Percentiles rank a stretch among this genome's conserved stretches.
phyloP scores from a whole-genome alignment of 371 early-diverging fungal genomes.

The Synchytrium microbalum region DNA sequence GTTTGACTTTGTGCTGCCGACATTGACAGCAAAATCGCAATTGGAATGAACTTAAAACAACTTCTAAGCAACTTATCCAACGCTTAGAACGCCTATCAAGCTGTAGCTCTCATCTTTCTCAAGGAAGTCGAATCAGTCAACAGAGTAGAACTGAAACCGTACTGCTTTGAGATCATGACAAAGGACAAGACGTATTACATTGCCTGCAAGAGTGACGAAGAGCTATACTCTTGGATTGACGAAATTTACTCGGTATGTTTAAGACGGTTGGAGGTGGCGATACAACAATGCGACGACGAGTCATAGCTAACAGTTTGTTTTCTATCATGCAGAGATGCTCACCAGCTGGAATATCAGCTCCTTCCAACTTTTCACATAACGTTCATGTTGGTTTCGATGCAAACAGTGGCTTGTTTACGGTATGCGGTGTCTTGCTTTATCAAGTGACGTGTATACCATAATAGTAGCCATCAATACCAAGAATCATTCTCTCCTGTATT shows the following conservation, averaged over 20 bases:
- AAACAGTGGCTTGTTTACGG: slow-evolving; percentile 81
- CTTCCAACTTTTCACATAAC: slow-evolving; percentile 91
- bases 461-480: slow-evolving; percentile 6
- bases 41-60: no score
- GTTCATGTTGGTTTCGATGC: slow-evolving; percentile 96
- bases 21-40: no score
- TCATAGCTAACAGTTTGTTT: background rate
- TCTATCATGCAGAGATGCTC: slow-evolving; percentile 66
- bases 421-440: slow-evolving; percentile 29
- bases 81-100: slow-evolving; percentile 56
- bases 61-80: no score
- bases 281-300: slow-evolving; percentile 1
- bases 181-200: slow-evolving; percentile 79
- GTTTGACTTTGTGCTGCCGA: no score
- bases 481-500: slow-evolving; percentile 7
- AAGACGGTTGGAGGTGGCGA: no score
- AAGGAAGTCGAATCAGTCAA: slow-evolving; percentile 78
- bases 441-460: slow-evolving; percentile 3
- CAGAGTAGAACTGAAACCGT: slow-evolving; percentile 74
- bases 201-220: slow-evolving; percentile 84
- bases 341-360: slow-evolving; percentile 82
- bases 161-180: slow-evolving; percentile 83
- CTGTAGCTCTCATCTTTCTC: slow-evolving; percentile 70
- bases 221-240: slow-evolving; percentile 94
- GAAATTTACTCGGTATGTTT: slow-evolving; percentile 68